Conservation (phyloP, 176 grass and related monocot species). For the Dactylis glomerata region DNA sequence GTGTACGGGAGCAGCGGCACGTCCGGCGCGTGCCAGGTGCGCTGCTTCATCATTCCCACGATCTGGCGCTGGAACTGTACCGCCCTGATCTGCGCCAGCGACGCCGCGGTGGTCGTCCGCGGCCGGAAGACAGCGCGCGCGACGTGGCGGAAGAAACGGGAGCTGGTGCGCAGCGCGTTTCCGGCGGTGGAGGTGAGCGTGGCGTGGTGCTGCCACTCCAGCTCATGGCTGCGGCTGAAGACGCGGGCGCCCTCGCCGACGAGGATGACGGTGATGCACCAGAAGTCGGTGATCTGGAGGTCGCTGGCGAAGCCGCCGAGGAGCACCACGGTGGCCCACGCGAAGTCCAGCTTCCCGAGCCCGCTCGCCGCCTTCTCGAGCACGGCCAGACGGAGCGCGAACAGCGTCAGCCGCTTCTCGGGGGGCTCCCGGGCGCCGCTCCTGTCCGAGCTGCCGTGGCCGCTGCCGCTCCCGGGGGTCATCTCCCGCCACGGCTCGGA, state of each 20-base stretch:
- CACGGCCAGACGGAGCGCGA: slow-evolving; percentile 50
- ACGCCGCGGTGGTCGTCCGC: not conserved
- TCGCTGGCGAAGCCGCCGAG: slow-evolving; percentile 49
- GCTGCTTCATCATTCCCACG: slow-evolving; percentile 18
- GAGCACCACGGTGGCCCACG: slow-evolving; percentile 64
- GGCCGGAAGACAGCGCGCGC: not conserved
- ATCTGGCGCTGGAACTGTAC: not conserved
- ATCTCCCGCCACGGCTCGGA: not conserved
- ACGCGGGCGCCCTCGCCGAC: slow-evolving; percentile 14
- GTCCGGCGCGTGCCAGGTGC: slow-evolving; percentile 44
- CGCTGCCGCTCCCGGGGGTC: not conserved
- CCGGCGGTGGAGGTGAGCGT: slow-evolving; percentile 31
- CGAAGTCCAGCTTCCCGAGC: slow-evolving; percentile 47
- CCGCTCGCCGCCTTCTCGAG: slow-evolving; percentile 55
- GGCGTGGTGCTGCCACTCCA: slow-evolving; percentile 67
- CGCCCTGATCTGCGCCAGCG: not conserved
- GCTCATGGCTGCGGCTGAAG: slow-evolving; percentile 64
- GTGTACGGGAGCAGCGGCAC: slow-evolving; percentile 51
- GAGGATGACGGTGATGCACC: slow-evolving; percentile 69
- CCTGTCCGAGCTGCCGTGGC: not conserved
- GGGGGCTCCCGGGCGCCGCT: slow-evolving; percentile 13
- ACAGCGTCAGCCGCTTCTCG: slow-evolving; percentile 53
- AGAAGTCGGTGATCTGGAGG: slow-evolving; percentile 40
- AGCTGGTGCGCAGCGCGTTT: slow-evolving; percentile 28
- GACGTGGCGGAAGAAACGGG: slow-evolving; percentile 33